Conservation (phyloP, 768 basidiomycete genomes). For the Tephrocybe sp. region DNA sequence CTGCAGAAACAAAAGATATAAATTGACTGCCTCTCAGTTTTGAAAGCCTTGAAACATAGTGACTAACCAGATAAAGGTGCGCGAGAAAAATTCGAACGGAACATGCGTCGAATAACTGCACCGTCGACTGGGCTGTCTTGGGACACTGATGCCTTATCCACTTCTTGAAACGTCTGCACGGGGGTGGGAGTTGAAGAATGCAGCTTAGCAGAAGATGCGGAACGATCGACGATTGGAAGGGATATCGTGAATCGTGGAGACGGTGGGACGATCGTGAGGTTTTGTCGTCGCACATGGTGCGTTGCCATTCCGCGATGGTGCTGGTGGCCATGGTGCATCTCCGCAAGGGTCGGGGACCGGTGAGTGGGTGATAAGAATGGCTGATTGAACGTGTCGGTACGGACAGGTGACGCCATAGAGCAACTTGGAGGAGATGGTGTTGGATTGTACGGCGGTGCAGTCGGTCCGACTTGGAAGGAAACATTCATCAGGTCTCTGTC, state of each 20-base stretch:
- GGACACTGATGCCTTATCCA: background rate
- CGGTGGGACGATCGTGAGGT: conserved; percentile 19
- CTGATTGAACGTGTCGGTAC: conserved; percentile 20
- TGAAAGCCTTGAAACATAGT: background rate
- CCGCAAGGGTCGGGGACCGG: conserved; percentile 30
- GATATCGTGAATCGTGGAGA: conserved; percentile 13
- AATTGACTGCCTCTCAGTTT: no score
- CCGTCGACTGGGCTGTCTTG: conserved; percentile 20
- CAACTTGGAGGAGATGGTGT: conserved; percentile 24
- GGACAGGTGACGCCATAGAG: conserved; percentile 18
- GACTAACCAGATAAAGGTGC: conserved; percentile 14
- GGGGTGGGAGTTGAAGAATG: background rate
- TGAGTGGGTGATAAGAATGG: conserved; percentile 23
- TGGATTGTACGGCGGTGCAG: conserved; percentile 24
- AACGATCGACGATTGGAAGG: conserved; percentile 5
- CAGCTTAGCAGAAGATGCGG: conserved; percentile 5
- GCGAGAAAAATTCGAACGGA: conserved; percentile 31
- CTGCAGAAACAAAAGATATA: background rate
- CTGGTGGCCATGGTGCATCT: conserved; percentile 24
- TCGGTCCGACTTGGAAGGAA: conserved; percentile 16
- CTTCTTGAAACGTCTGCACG: background rate
- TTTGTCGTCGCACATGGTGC: conserved; percentile 6
- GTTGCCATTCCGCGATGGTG: conserved; percentile 15
- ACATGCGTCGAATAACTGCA: conserved; percentile 32
- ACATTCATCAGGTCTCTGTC: conserved; percentile 26